phyloP scores from a whole-genome alignment of 768 basidiomycete species.

The Crepidotus variabilis region DNA sequence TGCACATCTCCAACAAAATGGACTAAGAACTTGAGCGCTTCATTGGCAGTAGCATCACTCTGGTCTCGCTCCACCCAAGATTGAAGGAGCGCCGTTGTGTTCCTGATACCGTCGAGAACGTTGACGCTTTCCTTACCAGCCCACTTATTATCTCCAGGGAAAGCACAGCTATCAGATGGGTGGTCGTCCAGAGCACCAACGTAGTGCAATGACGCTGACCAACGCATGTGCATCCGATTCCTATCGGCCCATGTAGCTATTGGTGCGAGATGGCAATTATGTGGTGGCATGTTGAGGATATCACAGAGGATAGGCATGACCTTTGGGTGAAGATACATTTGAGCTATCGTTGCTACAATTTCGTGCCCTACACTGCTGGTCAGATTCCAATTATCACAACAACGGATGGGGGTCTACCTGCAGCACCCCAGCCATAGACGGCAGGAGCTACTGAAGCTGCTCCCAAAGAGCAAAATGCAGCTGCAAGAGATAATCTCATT shows the following conservation, averaged over 20 bases:
- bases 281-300: constrained; percentile 52
- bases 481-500: constrained; percentile 1
- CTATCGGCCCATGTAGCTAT: constrained; percentile 89
- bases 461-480: neutral
- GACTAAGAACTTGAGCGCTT: constrained; percentile 88
- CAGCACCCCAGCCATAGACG: constrained; percentile 39
- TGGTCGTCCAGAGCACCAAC: constrained; percentile 72
- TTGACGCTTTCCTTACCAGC: constrained; percentile 50
- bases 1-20: constrained; percentile 95
- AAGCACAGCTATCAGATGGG: constrained; percentile 71
- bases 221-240: constrained; percentile 57
- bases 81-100: constrained; percentile 63
- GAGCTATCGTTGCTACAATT: constrained; percentile 90
- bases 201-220: constrained; percentile 77
- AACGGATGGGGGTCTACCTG: constrained; percentile 25
- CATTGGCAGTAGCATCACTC: constrained; percentile 45
- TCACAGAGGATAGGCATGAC: constrained; percentile 63
- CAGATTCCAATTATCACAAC: neutral
- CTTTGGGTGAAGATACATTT: constrained; percentile 80
- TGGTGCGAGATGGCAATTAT: constrained; percentile 70
- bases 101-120: constrained; percentile 74
- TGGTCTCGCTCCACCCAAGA: constrained; percentile 37
- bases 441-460: constrained; percentile 5
- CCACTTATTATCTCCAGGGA: constrained; percentile 79
- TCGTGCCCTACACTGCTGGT: constrained; percentile 63